Base-by-base conservation (phyloP, 164 flowering plant genomes). In the Sextonia rubra region DNA sequence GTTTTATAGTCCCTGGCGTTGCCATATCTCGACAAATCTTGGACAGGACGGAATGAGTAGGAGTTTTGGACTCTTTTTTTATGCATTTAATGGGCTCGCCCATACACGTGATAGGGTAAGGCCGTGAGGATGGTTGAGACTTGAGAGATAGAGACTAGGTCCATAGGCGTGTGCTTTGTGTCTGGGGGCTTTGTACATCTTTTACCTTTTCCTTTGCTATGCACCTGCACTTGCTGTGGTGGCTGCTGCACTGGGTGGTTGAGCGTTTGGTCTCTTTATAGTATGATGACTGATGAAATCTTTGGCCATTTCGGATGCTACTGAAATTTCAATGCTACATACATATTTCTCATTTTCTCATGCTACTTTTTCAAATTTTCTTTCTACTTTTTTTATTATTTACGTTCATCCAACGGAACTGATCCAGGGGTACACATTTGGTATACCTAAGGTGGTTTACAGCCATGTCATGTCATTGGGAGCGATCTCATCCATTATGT, bases 41-140 rank as follows among this genome's bases (percentile, higher is more conserved):
- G 1, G 25, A 68, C 47, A 64, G 24, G 60, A n/a, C 72, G 55
- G 20, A 22, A 58, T 60, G 11, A 29, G 23, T 61, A 62, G 61
- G 47, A 22, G 48, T 60, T 63, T 61, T 70, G 44, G 47, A 18
- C 73, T 25, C 22, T 37, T 71, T 71, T 69, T 47, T 55, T 12
- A n/a, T 29, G 73, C 69, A 65, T 70, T 70, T 58, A 70, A 56
- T 75, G n/a, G n/a, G 60, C 66, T 44, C 4, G 55, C 77, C 70
- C 77, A 69, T 56, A 52, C 58, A 52, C 58, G 58, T 52, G 58
- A 52, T 52, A 15, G 3, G 58, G 44, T 37, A 37, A 37, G 44
- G 77, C n/a, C n/a, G n/a, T 69, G 56, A 26, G 66, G 74, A 70
- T 37, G 60, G 65, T 44, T 26, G 55, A 52, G 76, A 65, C n/a